Base-by-base conservation (phyloP, 2,329 filamentous ascomycete species). In the Aspergillus piperis region DNA sequence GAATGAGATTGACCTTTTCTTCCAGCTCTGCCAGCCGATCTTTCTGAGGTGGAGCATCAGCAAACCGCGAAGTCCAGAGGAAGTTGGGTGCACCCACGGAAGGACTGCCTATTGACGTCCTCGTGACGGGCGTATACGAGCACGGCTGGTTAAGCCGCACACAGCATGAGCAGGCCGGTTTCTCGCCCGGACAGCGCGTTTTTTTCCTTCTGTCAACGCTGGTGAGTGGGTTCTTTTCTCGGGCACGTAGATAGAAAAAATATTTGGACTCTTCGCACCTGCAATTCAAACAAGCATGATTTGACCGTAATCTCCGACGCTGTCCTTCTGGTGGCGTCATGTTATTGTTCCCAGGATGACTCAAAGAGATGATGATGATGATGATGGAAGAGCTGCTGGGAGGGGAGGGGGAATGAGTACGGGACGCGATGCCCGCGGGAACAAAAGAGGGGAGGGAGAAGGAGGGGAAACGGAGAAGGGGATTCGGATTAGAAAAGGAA, bases 161-260 rank as follows among this genome's bases (percentile, higher is more conserved):
- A 65, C 82, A 83, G 65, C 80, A 82, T 8, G 82, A 83, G 60
- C 82, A 83, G 1, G 78, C 75, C 5, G 82, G 82, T 65, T 79
- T 82, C 68, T 83, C 82, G 6, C 80, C 82, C 0, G 82, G 82
- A 66, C 82, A 83, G 36, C 82, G 77, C 2, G 78, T 82, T 67
- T 83, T 83, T 66, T 83, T 83, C 56, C 80, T 71, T 67, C 81
- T 79, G 57, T 52, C 30, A 4, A 17, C 2, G 41, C 7, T 5
- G 17, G 15, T 39, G 8, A 53, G 13, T 39, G 59, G 70, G 47
- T 69, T 60, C n/a, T n/a, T 47, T 38, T 38, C 8, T n/a, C 3
- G 19, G 19, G 30, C 11, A 17, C 6, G 39, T 21, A 32, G 30
- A 32, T 32, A 32, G 2, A 11, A 15, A 15, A 39, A 15, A 11